Conservation (phyloP, 2,329 filamentous ascomycete species). For the Hymenoscyphus repandus region DNA sequence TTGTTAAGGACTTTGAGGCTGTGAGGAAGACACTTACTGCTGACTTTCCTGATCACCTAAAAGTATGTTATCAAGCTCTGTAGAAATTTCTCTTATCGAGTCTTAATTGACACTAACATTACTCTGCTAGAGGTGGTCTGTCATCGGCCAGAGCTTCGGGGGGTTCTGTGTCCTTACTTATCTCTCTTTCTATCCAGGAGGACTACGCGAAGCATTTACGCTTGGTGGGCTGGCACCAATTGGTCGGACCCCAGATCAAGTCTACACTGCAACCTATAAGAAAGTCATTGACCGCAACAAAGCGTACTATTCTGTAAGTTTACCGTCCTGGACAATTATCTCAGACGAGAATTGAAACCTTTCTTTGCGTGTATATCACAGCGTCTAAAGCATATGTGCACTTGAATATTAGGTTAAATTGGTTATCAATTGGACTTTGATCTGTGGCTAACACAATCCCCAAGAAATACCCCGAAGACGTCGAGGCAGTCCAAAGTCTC, state of each 20-base stretch:
- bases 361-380: too few species aligned
- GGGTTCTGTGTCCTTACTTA: slow-evolving; percentile 84
- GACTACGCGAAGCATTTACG: slow-evolving; percentile 75
- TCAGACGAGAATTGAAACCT: too few species aligned
- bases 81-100: background rate
- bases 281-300: slow-evolving; percentile 68
- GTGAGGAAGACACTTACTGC: slow-evolving; percentile 70
- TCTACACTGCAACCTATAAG: slow-evolving; percentile 68
- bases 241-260: slow-evolving; percentile 63
- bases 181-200: slow-evolving; percentile 72
- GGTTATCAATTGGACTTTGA: background rate
- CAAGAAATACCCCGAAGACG: slow-evolving; percentile 76
- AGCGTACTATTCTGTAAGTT: slow-evolving; percentile 46
- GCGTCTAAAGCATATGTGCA: too few species aligned
- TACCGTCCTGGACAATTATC: background rate
- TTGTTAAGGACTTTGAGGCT: slow-evolving; percentile 84
- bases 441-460: slow-evolving; percentile 32
- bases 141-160: slow-evolving; percentile 88
- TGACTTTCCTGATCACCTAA: slow-evolving; percentile 62
- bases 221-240: slow-evolving; percentile 81
- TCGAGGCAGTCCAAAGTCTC: slow-evolving; percentile 61
- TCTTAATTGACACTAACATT: background rate
- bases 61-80: slow-evolving; percentile 49
- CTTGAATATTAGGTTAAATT: too few species aligned
- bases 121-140: slow-evolving; percentile 59